Conservation (phyloP, 257 asterid species). For the Verbena officinalis region DNA sequence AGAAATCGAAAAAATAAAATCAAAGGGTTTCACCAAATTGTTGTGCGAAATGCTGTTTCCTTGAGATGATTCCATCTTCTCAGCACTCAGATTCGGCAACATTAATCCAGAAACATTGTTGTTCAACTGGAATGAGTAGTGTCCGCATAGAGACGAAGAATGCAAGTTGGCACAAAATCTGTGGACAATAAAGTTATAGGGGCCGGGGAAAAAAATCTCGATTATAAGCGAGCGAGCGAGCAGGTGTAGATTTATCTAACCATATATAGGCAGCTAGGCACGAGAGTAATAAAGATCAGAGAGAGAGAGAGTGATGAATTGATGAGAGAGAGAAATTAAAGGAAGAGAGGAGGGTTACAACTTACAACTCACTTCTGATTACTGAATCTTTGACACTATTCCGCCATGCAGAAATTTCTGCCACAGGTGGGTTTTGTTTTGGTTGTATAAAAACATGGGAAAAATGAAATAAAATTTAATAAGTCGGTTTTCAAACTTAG, state of each 20-base stretch:
- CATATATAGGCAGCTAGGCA: constrained; percentile 17
- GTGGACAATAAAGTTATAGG: constrained; percentile 38
- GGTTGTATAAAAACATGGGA: neutral
- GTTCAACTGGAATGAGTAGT: constrained; percentile 10
- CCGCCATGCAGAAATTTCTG: constrained; percentile 44
- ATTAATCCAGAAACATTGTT: constrained; percentile 11
- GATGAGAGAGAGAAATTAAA: constrained; percentile 12
- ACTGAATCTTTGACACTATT: constrained; percentile 33
- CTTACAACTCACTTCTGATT: constrained; percentile 1
- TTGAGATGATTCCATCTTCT: constrained; percentile 39
- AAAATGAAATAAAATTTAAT: neutral
- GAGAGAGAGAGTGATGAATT: constrained; percentile 12
- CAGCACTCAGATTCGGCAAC: neutral
- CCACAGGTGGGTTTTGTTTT: constrained; percentile 17
- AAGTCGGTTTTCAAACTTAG: constrained; percentile 18
- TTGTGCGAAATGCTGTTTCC: constrained; percentile 30
- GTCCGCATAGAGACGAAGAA: constrained; percentile 33
- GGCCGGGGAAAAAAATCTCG: constrained; percentile 32
- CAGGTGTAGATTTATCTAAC: constrained; percentile 31
- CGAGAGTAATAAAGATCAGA: neutral
- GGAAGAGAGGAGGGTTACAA: constrained; percentile 12
- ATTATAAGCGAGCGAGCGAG: neutral
- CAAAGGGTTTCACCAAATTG: constrained; percentile 40
- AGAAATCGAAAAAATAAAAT: neutral
- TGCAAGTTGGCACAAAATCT: constrained; percentile 32